Base-by-base conservation (phyloP, 2,329 filamentous ascomycete species). In the Pezizomycotina sp. region DNA sequence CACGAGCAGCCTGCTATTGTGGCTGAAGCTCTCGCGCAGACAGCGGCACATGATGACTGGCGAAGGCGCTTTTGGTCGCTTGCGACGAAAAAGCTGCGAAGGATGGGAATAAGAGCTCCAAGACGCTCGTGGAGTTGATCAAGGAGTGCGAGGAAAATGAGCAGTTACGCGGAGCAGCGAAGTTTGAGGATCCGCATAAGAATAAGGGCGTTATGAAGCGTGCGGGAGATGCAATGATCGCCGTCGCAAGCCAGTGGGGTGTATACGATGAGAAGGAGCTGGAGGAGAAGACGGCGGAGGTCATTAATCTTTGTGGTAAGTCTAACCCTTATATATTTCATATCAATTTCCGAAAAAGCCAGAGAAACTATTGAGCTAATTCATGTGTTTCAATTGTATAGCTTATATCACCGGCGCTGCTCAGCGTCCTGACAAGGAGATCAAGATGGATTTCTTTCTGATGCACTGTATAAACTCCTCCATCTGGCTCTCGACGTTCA, bases 361-460 rank as follows among this genome's bases (percentile, higher is more conserved):
- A 35, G n/a, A 21, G 39, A 14, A 20, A 55, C 62, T 0, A 56
- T 60, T 9, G 26, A 43, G 12, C 30, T 36, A 13, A 18, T 31
- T 12, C 27, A 38, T 16, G 24, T 30, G n/a, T 31, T n/a, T n/a
- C n/a, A n/a, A n/a, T n/a, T n/a, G n/a, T n/a, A n/a, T 42, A 58
- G 66, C 62, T 0, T 71, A 68, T 51, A 70, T 63, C 50, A 65
- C 68, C n/a, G 60, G 57, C 1, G 68, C 74, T 1, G 70, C 80
- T 0, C 68, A 79, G 48, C 62, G 68, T 19, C 69, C 69, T 0
- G 62, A 63, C 1, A 77, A 83, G 53, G 56, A 64, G 14, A 62
- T 75, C 31, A 83, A 77, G 53, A 72, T 81, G 53, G 84, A 92
- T 54, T 93, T 93, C 55, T 89, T 75, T 61, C 47, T 71, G 36